These are phyloP conservation scores for Cicer bijugum DNA, from an alignment of 306 rosid species.

Conservation along the genomic window DNA sequence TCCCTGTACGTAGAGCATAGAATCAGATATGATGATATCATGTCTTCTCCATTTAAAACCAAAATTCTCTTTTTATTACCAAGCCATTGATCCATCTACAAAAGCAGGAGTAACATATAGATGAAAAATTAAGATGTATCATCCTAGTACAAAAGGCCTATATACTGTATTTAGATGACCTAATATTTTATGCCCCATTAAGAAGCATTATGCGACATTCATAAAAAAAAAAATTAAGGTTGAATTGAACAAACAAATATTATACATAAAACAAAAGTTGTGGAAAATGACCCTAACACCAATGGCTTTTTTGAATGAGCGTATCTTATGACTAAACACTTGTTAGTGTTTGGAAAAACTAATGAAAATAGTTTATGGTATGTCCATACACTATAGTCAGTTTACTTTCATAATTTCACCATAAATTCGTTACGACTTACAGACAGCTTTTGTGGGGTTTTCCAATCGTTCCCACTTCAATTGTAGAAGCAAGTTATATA, in stretches of 20 bases:
- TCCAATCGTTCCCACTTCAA: not conserved
- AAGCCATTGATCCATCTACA: slow-evolving; percentile 87
- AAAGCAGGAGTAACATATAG: slow-evolving; percentile 40
- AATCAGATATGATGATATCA: slow-evolving; percentile 66
- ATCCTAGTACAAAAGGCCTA: slow-evolving; percentile 22
- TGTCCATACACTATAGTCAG: not conserved
- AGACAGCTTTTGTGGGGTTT: not conserved
- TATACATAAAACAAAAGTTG: not conserved
- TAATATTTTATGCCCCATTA: slow-evolving; percentile 18
- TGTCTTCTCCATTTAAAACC: slow-evolving; percentile 97
- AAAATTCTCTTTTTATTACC: slow-evolving; percentile 81
- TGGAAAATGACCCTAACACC: not conserved
- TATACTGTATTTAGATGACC: not conserved
- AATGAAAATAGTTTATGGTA: not conserved
- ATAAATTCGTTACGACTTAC: not conserved
- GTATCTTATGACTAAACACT: not conserved
- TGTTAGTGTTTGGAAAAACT: not conserved
- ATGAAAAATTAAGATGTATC: slow-evolving; percentile 24
- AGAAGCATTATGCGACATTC: slow-evolving; percentile 23
- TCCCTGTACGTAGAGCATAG: slow-evolving; percentile 61
- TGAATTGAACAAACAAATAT: not conserved
- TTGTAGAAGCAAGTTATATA: not conserved
- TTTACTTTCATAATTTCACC: not conserved
- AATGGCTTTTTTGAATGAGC: not conserved
- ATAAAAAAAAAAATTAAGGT: not conserved